Conservation (phyloP, 2,329 filamentous ascomycete genomes). For the Fusarium gaditjirri region DNA sequence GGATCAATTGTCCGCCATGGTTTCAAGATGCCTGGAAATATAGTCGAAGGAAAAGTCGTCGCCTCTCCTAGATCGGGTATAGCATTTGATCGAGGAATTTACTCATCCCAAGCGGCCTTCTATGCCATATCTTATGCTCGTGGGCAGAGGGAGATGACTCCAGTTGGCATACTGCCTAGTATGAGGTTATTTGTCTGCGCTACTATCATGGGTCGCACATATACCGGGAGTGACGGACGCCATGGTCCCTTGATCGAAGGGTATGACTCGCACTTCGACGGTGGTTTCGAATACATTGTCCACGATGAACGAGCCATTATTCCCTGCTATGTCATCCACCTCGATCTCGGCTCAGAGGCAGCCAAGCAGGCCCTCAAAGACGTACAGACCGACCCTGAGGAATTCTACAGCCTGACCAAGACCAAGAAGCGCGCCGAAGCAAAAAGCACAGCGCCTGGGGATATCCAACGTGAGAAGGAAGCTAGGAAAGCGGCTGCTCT, state of each 20-base stretch:
- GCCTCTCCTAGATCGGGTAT: slow-evolving; percentile 45
- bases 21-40: slow-evolving; percentile 52
- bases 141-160: slow-evolving; percentile 43
- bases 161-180: slow-evolving; percentile 48
- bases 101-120: slow-evolving; percentile 54
- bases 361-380: slow-evolving; percentile 39
- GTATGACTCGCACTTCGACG: slow-evolving; percentile 53
- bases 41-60: slow-evolving; percentile 19
- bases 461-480: slow-evolving; percentile 50
- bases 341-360: slow-evolving; percentile 53
- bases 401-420: slow-evolving; percentile 1
- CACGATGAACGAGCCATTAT: slow-evolving; percentile 56
- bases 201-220: slow-evolving; percentile 56
- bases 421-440: neutral
- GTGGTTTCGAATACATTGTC: slow-evolving; percentile 54
- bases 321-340: slow-evolving; percentile 58
- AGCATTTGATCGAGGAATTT: slow-evolving; percentile 56
- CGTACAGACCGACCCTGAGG: slow-evolving; percentile 19
- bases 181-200: slow-evolving; percentile 58
- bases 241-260: slow-evolving; percentile 42
- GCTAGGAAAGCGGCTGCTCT: slow-evolving; percentile 53
- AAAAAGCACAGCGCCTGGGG: slow-evolving; percentile 45
- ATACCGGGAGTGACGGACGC: neutral
- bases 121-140: slow-evolving; percentile 53
- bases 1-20: slow-evolving; percentile 57